Percentiles rank a stretch among this genome's conserved stretches.
Conservation (phyloP, 2,329 filamentous ascomycete genomes). For the Cryphonectria naterciae region DNA sequence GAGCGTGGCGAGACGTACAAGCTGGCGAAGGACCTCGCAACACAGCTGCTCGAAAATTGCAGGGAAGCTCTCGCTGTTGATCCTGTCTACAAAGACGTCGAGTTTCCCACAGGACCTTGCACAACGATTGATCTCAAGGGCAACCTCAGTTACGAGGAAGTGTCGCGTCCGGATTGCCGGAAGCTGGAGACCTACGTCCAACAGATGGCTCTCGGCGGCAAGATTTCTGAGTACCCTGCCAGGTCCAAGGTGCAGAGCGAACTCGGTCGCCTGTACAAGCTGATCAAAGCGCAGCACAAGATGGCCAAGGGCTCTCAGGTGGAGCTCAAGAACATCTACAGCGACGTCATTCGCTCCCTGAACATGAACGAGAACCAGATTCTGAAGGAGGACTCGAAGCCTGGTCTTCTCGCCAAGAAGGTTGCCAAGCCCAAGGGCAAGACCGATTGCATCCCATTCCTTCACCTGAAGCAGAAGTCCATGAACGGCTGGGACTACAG, state of each 20-base stretch:
- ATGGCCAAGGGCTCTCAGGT: conserved; percentile 94
- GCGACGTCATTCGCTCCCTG: conserved; percentile 89
- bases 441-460: conserved; percentile 95
- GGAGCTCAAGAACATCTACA: conserved; percentile 94
- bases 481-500: conserved; percentile 98
- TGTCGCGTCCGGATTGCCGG: conserved; percentile 83
- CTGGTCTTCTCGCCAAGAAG: conserved; percentile 54
- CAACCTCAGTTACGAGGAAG: conserved; percentile 90
- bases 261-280: conserved; percentile 91
- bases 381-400: conserved; percentile 79
- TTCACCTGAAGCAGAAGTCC: conserved; percentile 93
- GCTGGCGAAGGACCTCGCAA: conserved; percentile 92
- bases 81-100: conserved; percentile 95
- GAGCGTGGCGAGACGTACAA: conserved; percentile 97
- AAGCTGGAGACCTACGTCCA: conserved; percentile 98
- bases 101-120: conserved; percentile 85
- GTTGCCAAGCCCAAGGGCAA: conserved; percentile 77
- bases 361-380: conserved; percentile 99
- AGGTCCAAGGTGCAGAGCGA: conserved; percentile 98
- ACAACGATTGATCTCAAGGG: conserved; percentile 92
- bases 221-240: conserved; percentile 98
- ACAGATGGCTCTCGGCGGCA: conserved; percentile 97
- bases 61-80: conserved; percentile 83
- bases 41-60: conserved; percentile 96
- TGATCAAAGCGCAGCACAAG: conserved; percentile 98